Evolutionary conservation across 78 protist species (phyloP).

Genomic region (Dictyostelium capitatum): DNA sequence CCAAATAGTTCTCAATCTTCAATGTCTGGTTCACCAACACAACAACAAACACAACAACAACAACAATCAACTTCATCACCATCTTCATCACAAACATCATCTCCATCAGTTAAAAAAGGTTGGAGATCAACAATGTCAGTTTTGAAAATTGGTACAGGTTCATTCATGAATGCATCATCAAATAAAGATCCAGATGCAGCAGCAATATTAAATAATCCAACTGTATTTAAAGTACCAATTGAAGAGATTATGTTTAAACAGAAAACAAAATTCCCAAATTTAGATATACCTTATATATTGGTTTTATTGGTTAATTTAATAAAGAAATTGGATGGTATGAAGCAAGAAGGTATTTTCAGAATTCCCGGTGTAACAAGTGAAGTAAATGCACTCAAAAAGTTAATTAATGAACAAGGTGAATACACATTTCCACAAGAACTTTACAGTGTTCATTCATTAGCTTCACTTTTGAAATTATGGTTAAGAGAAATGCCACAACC

Average conservation of each 20-base stretch:
- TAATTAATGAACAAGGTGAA: conserved; percentile 52
- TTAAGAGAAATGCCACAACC: conserved; percentile 79
- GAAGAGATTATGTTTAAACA: conserved; percentile 66
- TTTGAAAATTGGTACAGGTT: conserved; percentile 27
- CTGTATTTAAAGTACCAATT: conserved; percentile 29
- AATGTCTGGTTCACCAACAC: too few relatives aligned
- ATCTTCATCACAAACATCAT: too few relatives aligned
- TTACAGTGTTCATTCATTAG: conserved; percentile 2
- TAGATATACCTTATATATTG: conserved; percentile 54
- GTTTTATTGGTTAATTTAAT: conserved; percentile 34
- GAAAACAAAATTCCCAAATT: conserved; percentile 19
- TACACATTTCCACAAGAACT: conserved; percentile 15
- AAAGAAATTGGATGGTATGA: conserved; percentile 37
- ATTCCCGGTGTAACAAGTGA: conserved; percentile 51
- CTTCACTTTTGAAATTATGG: conserved; percentile 62
- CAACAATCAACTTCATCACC: too few relatives aligned
- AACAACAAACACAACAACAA: too few relatives aligned
- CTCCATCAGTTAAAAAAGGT: conserved; percentile 13
- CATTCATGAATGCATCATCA: not conserved
- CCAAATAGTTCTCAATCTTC: too few relatives aligned
- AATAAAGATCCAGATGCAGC: not conserved
- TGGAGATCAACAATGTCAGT: conserved; percentile 65
- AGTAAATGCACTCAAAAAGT: not conserved
- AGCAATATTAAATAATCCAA: not conserved
- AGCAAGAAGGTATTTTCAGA: conserved; percentile 77